Evolutionary conservation across 352 stramenopile species (phyloP), one percentile per base, ranked within the genome.

Genomic region (Aphanomyces stellatus): DNA sequence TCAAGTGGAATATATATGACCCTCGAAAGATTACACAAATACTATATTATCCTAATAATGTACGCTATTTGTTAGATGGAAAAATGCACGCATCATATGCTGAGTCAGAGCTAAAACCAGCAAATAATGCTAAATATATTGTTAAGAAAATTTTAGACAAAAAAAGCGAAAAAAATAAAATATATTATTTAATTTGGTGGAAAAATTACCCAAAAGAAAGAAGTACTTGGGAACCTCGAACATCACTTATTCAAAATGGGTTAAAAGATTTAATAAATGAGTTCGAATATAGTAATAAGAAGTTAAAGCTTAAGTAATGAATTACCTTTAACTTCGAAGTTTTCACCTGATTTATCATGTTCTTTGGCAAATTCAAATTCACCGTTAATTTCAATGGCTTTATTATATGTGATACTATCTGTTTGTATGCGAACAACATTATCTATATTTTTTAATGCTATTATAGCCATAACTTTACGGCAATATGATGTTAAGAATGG

Each of bases 221-320:
- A 19, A 19, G 8, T 56, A 56, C 48, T 19, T 56, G 48, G 48
- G 19, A 56, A 56, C 8, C 48, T 19, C 8, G 28, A 56, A n/a
- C n/a, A n/a, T n/a, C n/a, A 17, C 48, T 8, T 56, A 8, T 34
- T 19, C 19, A 17, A 56, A 56, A 56, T 19, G 48, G 28, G 24
- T 56, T 56, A 56, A 56, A 56, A 19, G 8, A 56, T 19, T 17
- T 56, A 17, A 56, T 56, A 17, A 19, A 56, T 56, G 48, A 56
- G 8, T 56, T 56, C 28, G 48, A 56, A 56, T 19, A 56, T 56
- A 56, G n/a, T n/a, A n/a, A 56, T 56, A 56, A 56, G 48, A 56
- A 56, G 19, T 19, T 8, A 56, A 56, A 56, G 19, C 19, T 19
- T 56, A 56, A 56, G 19, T 19, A 56, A 56, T 34, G 24, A 17